phyloP scores from a whole-genome alignment of 371 early-diverging fungal species.

The Umbelopsis sp. region DNA sequence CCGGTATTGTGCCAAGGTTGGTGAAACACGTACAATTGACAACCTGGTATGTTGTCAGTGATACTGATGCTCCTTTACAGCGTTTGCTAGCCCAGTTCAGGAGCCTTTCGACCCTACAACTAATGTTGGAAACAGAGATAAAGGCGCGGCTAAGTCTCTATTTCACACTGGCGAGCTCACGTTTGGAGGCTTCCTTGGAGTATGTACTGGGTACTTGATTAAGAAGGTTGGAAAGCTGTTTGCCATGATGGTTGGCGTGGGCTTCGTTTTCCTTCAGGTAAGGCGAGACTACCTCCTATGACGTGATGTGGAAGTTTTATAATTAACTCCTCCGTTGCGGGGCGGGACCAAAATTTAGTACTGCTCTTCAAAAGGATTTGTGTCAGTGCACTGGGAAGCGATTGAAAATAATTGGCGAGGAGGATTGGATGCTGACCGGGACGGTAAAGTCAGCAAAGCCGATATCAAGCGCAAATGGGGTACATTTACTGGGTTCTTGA shows the following conservation, averaged over 20 bases:
- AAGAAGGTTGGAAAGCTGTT: slow-evolving; percentile 52
- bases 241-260: slow-evolving; percentile 43
- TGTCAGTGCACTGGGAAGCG: slow-evolving; percentile 61
- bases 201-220: slow-evolving; percentile 50
- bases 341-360: slow-evolving; percentile 29
- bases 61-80: background rate
- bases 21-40: too few species aligned
- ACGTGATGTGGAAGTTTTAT: too few species aligned
- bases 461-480: slow-evolving; percentile 50
- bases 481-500: slow-evolving; percentile 50
- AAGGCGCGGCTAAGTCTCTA: slow-evolving; percentile 22
- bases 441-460: slow-evolving; percentile 53
- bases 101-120: background rate
- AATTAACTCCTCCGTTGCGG: too few species aligned
- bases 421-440: slow-evolving; percentile 50
- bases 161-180: slow-evolving; percentile 45
- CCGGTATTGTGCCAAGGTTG: slow-evolving; percentile 40
- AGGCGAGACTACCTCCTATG: background rate
- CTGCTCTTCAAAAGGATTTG: slow-evolving; percentile 53
- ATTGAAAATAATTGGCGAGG: slow-evolving; percentile 42
- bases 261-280: slow-evolving; percentile 50
- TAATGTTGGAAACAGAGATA: background rate
- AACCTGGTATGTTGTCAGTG: background rate
- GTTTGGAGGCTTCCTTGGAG: slow-evolving; percentile 50
- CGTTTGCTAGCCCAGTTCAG: background rate